Base-by-base conservation (phyloP, 352 stramenopile genomes). In the Aphanomyces invadans region DNA sequence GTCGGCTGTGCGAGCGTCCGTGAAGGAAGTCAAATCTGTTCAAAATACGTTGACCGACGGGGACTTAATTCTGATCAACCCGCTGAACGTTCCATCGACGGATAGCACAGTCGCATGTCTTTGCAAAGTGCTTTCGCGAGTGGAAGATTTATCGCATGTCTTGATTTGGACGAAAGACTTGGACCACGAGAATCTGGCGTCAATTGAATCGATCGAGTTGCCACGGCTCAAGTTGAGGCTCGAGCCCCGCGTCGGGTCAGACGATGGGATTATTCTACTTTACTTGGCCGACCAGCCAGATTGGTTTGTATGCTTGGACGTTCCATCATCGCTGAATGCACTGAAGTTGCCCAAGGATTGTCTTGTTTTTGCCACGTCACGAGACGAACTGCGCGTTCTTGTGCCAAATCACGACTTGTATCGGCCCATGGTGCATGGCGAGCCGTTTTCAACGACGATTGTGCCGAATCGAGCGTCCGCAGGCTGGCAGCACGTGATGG, bases 111-210 rank as follows among this genome's bases (percentile, higher is more conserved):
- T 46, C 76, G 65, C 42, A 42, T 64, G 79, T 26, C 74, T 99
- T 39, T 86, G 87, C 4, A 85, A 95, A 69, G 72, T 99, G 23
- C 79, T 99, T 0, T 89, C 86, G 54, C 86, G 95, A 7, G 71
- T 99, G 1, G 97, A 99, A 67, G 95, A 98, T 60, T 74, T 99
- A 36, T 98, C 94, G 10, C 96, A 99, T 74, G 88, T 99, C 31
- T 71, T 99, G 33, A 87, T 98, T 29, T 99, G 96, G 96, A 98
- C 90, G 71, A 79, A 78, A 53, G 76, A 62, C 3, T 39, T n/a
- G 71, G 77, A 60, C 65, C 86, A 11, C 19, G 11, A 42, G 26
- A 52, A 12, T 15, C 19, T 70, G 66, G 73, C 71, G 68, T 76
- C 74, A 10, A 95, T 99, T 68, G 90, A 97, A 70, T 88, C 97